Conservation (phyloP, 352 stramenopile genomes). For the Globisporangium irregulare region DNA sequence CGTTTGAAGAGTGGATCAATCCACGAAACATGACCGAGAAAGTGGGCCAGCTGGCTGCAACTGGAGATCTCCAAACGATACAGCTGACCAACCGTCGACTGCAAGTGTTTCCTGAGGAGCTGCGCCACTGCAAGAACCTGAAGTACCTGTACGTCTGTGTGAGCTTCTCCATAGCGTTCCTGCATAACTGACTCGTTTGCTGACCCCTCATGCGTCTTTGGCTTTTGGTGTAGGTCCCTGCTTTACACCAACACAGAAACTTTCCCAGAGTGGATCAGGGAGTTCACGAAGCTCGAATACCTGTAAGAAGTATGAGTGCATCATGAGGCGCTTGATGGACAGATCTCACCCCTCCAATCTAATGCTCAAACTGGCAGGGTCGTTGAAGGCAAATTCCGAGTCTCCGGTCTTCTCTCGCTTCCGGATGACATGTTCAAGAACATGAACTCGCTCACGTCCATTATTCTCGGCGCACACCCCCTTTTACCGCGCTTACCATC, state of each 20-base stretch:
- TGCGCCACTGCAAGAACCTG: conserved; percentile 22
- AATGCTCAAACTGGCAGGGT: not conserved
- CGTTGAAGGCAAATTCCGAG: not conserved
- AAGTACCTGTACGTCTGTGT: conserved; percentile 28
- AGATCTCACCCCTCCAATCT: not conserved
- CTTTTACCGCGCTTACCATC: conserved; percentile 22
- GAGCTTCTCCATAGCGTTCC: not conserved
- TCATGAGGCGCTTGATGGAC: not conserved
- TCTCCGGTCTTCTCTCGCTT: not conserved
- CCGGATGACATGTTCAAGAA: conserved; percentile 31
- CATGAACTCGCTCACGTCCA: conserved; percentile 35
- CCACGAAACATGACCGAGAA: conserved; percentile 13
- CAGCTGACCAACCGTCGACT: conserved; percentile 34
- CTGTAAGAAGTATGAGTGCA: conserved; percentile 14
- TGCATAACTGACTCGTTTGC: not conserved
- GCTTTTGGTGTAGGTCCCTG: conserved; percentile 23
- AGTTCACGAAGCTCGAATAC: conserved; percentile 34
- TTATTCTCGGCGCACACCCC: conserved; percentile 30
- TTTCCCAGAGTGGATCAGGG: conserved; percentile 31
- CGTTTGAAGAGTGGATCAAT: conserved; percentile 22
- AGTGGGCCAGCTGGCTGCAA: conserved; percentile 24
- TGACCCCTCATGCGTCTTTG: not conserved
- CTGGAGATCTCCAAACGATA: conserved; percentile 27
- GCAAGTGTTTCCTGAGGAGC: conserved; percentile 18
- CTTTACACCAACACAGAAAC: conserved; percentile 34